Percentiles rank a stretch among this genome's conserved stretches.
Evolutionary conservation across 2,329 filamentous ascomycete genomes (phyloP).

Genomic region (Blastomyces gilchristii): DNA sequence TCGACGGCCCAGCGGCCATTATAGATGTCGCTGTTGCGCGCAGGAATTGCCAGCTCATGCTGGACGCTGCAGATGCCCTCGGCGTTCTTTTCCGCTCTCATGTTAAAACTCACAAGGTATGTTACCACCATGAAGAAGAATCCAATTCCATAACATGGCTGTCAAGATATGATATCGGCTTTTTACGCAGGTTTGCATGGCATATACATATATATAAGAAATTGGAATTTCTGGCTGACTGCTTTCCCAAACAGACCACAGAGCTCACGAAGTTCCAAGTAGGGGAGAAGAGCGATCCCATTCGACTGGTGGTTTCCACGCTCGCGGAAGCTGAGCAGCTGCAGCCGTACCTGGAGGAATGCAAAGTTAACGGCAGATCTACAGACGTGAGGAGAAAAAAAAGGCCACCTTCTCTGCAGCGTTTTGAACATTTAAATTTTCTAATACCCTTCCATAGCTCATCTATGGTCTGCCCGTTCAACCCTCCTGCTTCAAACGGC

Average conservation of each 20-base stretch:
- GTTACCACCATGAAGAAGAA: too few species aligned
- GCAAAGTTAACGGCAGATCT: conserved; percentile 44
- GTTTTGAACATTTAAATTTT: too few species aligned
- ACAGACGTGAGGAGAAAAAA: conserved; percentile 40
- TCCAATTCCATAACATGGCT: too few species aligned
- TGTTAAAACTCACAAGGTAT: conserved; percentile 65
- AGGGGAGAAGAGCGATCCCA: conserved; percentile 42
- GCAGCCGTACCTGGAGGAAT: conserved; percentile 49
- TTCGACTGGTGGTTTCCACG: conserved; percentile 60
- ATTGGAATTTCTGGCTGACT: conserved; percentile 7
- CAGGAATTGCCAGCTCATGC: conserved; percentile 60
- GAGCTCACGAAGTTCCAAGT: conserved; percentile 60
- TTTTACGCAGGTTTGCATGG: neutral
- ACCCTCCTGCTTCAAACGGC: conserved; percentile 49
- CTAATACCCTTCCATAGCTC: conserved; percentile 25
- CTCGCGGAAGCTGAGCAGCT: conserved; percentile 60
- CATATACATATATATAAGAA: neutral
- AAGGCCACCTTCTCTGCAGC: too few species aligned
- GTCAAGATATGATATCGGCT: neutral
- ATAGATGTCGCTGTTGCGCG: conserved; percentile 56
- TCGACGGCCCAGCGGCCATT: conserved; percentile 56
- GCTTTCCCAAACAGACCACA: conserved; percentile 37
- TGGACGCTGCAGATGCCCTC: conserved; percentile 50
- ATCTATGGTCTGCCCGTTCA: conserved; percentile 64
- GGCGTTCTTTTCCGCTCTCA: conserved; percentile 61